A percentile compares a stretch with the other conserved stretches of the same genome.
phyloP scores from a whole-genome alignment of 768 basidiomycete genomes.

The Crucibulum laeve region DNA sequence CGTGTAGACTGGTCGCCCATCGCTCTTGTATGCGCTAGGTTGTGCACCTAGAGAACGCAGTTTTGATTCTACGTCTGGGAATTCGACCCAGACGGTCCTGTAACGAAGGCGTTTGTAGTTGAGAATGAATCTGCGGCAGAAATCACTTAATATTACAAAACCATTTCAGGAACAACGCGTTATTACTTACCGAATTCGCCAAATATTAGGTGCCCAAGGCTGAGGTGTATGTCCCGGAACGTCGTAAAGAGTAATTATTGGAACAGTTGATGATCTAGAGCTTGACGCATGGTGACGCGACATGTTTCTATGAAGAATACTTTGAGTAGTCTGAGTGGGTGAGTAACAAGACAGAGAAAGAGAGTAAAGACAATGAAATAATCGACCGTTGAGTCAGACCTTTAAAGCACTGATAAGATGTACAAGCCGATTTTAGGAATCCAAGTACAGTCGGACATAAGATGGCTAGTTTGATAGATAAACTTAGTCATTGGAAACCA shows the following conservation, averaged over 20 bases:
- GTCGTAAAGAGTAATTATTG: conserved; percentile 64
- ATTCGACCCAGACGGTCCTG: conserved; percentile 66
- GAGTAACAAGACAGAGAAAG: not conserved
- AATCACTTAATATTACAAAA: conserved; percentile 1
- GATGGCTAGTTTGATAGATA: no score
- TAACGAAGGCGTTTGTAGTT: conserved; percentile 74
- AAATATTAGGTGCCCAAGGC: conserved; percentile 76
- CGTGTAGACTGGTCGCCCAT: conserved; percentile 61
- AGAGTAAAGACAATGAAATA: not conserved
- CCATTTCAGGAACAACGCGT: not conserved
- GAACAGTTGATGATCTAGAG: conserved; percentile 21
- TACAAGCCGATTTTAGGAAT: no score
- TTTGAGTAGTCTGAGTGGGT: not conserved
- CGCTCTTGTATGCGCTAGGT: conserved; percentile 46
- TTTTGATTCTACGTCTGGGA: conserved; percentile 62
- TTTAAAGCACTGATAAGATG: not conserved
- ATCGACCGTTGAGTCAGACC: not conserved
- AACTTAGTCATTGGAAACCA: conserved; percentile 8
- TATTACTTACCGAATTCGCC: conserved; percentile 56
- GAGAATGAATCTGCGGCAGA: conserved; percentile 52
- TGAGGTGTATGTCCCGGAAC: conserved; percentile 54
- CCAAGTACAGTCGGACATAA: no score
- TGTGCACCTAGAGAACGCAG: conserved; percentile 56
- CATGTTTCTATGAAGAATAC: conserved; percentile 6
- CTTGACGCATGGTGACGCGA: conserved; percentile 11